A percentile compares a stretch with the other conserved stretches of the same genome.
phyloP scores from a whole-genome alignment of 345 rosid species.

The Carallia brachiata region DNA sequence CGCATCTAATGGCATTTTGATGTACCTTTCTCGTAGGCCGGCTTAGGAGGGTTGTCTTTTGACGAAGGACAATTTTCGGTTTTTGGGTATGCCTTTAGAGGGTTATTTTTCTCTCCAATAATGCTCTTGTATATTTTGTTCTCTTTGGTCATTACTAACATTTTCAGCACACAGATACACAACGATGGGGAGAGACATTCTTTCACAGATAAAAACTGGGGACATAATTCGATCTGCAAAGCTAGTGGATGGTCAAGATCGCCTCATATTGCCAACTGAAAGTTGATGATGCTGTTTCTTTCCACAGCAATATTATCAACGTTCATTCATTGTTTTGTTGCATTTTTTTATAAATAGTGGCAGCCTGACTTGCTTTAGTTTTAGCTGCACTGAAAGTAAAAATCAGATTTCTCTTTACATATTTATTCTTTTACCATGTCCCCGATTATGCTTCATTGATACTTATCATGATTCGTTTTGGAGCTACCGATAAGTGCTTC shows the following conservation, averaged over 20 bases:
- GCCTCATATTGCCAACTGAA: constrained; percentile 59
- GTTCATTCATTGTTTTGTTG: too few relatives aligned
- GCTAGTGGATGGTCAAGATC: constrained; percentile 72
- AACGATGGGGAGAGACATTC: constrained; percentile 66
- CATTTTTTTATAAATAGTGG: too few relatives aligned
- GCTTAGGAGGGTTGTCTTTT: constrained; percentile 91
- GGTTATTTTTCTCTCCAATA: background rate
- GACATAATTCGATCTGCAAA: constrained; percentile 70
- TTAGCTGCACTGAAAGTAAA: too few relatives aligned
- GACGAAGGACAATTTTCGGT: constrained; percentile 97
- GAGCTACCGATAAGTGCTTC: too few relatives aligned
- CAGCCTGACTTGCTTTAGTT: too few relatives aligned
- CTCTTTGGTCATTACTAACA: background rate
- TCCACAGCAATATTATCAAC: too few relatives aligned
- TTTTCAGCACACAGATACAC: constrained; percentile 45
- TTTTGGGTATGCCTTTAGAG: constrained; percentile 53
- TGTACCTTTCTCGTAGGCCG: constrained; percentile 43
- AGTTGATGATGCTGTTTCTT: constrained; percentile 21
- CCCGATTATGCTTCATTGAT: too few relatives aligned
- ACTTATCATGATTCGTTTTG: too few relatives aligned
- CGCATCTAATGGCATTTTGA: background rate
- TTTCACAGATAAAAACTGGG: constrained; percentile 80
- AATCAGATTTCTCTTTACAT: too few relatives aligned
- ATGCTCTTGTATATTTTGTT: background rate
- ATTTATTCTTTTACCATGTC: too few relatives aligned